These are phyloP conservation scores for Eucalyptus pauciflora DNA, from an alignment of 345 rosid genomes.

Conservation along the genomic window DNA sequence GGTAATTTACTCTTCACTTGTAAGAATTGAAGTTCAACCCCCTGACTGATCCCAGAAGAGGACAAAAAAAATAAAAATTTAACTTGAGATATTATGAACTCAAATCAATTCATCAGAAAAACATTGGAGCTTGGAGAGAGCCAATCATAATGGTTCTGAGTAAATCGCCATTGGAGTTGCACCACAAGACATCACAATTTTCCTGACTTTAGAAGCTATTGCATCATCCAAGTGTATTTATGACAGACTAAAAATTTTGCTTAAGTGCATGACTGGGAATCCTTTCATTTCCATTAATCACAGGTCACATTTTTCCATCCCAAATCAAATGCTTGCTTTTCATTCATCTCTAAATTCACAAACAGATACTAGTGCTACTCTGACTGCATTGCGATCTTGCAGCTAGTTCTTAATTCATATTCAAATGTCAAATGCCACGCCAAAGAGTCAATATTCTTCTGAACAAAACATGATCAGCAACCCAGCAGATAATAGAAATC, in stretches of 20 bases:
- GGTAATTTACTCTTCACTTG: conserved; percentile 8
- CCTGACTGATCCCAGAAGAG: neutral
- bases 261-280: neutral
- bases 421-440: neutral
- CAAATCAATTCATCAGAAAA: neutral
- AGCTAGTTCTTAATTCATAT: neutral
- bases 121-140: neutral
- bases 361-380: neutral
- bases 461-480: neutral
- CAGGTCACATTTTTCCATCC: neutral
- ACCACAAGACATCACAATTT: neutral
- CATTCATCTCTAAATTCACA: neutral
- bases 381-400: neutral
- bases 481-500: neutral
- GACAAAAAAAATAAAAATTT: neutral
- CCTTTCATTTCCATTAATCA: neutral
- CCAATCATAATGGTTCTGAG: neutral
- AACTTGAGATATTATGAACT: neutral
- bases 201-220: neutral
- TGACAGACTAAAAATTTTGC: neutral
- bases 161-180: neutral
- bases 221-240: neutral
- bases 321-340: neutral
- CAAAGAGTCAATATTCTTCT: neutral
- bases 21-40: neutral